A percentile compares a stretch with the other conserved stretches of the same genome.
Evolutionary conservation across 2,329 filamentous ascomycete species (phyloP).

Genomic region (Aspergillus unguis): DNA sequence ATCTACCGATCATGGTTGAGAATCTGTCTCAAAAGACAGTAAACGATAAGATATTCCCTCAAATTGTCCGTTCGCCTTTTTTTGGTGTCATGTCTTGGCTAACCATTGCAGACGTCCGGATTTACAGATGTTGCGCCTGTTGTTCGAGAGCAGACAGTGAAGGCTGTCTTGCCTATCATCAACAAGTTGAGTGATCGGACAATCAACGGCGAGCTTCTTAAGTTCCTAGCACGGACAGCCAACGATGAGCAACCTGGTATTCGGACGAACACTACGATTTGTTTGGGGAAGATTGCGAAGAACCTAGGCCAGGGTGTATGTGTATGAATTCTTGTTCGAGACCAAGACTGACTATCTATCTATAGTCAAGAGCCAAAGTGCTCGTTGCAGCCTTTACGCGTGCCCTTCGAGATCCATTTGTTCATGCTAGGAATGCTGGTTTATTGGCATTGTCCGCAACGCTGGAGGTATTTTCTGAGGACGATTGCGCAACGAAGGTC

Average conservation of each 20-base stretch:
- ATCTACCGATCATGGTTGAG: conserved; percentile 86
- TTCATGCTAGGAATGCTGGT: conserved; percentile 87
- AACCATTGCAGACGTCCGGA: conserved; percentile 66
- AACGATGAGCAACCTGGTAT: conserved; percentile 98
- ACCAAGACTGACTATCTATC: conserved; percentile 19
- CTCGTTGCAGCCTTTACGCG: conserved; percentile 88
- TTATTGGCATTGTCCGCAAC: conserved; percentile 84
- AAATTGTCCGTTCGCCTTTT: conserved; percentile 62
- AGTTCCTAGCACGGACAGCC: conserved; percentile 88
- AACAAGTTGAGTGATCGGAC: conserved; percentile 86
- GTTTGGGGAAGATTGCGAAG: conserved; percentile 90
- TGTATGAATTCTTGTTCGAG: not conserved
- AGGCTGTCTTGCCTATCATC: conserved; percentile 84
- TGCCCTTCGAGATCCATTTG: conserved; percentile 86
- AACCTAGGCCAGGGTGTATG: conserved; percentile 66
- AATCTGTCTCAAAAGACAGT: conserved; percentile 82
- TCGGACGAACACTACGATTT: conserved; percentile 96
- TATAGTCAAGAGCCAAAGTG: conserved; percentile 76
- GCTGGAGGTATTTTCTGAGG: conserved; percentile 78
- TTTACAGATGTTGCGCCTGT: conserved; percentile 90
- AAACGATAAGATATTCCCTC: conserved; percentile 94
- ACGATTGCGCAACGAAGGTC: conserved; percentile 81
- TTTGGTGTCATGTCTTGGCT: not conserved
- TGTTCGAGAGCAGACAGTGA: conserved; percentile 92
- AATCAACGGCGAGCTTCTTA: conserved; percentile 88